phyloP scores from a whole-genome alignment of 371 early-diverging fungal genomes.

The Blastocladiella emersonii region DNA sequence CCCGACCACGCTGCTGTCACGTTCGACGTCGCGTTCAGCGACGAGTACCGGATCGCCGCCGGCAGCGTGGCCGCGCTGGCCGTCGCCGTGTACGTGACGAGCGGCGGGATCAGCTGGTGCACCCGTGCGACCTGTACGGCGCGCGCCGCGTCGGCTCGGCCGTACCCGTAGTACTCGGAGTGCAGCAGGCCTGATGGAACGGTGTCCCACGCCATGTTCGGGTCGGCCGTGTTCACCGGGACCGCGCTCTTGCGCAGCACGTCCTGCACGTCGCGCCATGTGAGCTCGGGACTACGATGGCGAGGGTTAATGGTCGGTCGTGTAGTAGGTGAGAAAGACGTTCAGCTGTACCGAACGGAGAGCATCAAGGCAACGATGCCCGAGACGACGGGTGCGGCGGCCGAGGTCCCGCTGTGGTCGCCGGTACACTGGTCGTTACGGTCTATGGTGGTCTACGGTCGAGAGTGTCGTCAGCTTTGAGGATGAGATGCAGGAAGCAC shows the following conservation, averaged over 20 bases:
- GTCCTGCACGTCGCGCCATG: constrained; percentile 86
- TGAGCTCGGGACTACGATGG: constrained; percentile 55
- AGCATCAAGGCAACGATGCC: constrained; percentile 83
- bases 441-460: constrained; percentile 65
- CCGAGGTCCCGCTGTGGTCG: constrained; percentile 90
- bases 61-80: neutral
- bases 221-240: constrained; percentile 35
- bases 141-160: constrained; percentile 67
- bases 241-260: constrained; percentile 62
- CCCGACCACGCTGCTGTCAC: constrained; percentile 27
- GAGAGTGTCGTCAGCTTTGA: neutral
- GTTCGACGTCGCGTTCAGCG: constrained; percentile 23
- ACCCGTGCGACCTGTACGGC: constrained; percentile 64
- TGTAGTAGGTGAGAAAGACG: neutral
- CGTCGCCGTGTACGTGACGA: constrained; percentile 22
- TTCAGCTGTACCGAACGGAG: constrained; percentile 24
- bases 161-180: constrained; percentile 83
- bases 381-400: constrained; percentile 88
- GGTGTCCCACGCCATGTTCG: constrained; percentile 44
- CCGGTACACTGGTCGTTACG: constrained; percentile 52
- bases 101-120: constrained; percentile 46
- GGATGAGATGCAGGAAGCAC: neutral
- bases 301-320: neutral
- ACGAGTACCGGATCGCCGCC: neutral
- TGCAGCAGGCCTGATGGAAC: constrained; percentile 50